Percentiles rank a stretch among this genome's conserved stretches.
phyloP scores from a whole-genome alignment of 1,284 basidiomycete genomes.

The Grifola frondosa region DNA sequence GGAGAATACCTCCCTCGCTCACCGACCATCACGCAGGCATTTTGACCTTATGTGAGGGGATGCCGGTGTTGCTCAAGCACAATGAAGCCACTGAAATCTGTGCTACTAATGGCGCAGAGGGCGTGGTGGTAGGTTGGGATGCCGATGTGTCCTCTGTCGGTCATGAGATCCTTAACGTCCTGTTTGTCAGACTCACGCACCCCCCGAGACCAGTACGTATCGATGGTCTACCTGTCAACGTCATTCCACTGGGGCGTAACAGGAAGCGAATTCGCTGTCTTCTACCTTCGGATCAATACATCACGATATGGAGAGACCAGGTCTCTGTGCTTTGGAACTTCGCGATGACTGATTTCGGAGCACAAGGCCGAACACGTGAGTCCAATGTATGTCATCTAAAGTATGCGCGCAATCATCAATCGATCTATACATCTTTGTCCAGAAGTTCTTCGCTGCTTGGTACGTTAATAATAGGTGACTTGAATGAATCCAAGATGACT shows the following conservation, averaged over 20 bases:
- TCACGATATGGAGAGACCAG: conserved; percentile 7
- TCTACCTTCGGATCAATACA: conserved; percentile 25
- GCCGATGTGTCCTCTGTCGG: conserved; percentile 3
- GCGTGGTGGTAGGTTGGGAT: conserved; percentile 31
- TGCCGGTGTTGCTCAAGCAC: conserved; percentile 37
- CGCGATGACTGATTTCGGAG: conserved; percentile 18
- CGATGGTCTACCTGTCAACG: conserved; percentile 34
- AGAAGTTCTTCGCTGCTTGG: conserved; percentile 10
- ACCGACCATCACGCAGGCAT: conserved; percentile 26
- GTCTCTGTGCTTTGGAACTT: conserved; percentile 11
- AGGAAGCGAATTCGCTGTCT: conserved; percentile 8
- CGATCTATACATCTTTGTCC: conserved; percentile 14
- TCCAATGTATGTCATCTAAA: conserved; percentile 10
- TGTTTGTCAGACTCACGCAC: conserved; percentile 35
- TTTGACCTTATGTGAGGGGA: conserved; percentile 33
- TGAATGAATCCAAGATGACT: conserved; percentile 23
- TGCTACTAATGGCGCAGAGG: conserved; percentile 41
- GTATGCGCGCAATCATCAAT: conserved; percentile 5
- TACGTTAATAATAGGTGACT: conserved; percentile 34
- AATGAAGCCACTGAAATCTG: conserved; percentile 38
- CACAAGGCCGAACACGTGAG: conserved; percentile 14
- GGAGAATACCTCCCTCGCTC: conserved; percentile 19
- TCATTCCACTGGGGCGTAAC: conserved; percentile 32
- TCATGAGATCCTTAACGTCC: conserved; percentile 24
- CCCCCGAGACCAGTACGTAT: conserved; percentile 29